phyloP scores from a whole-genome alignment of 2,329 filamentous ascomycete species.

The Colletotrichum sansevieriae region DNA sequence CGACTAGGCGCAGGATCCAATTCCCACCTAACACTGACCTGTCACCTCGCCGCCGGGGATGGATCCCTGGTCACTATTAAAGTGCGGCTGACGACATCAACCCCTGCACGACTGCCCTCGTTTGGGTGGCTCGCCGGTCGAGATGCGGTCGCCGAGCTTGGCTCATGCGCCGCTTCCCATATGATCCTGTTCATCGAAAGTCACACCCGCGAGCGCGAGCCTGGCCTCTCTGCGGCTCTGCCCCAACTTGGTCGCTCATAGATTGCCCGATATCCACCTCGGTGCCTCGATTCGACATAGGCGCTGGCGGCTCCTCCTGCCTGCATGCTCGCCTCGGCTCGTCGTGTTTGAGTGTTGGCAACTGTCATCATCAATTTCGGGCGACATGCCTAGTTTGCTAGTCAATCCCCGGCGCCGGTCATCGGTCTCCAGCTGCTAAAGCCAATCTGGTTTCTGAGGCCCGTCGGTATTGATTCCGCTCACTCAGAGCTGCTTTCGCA shows the following conservation, averaged over 20 bases:
- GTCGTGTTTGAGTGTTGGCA: slow-evolving; percentile 18
- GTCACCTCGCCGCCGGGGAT: slow-evolving; percentile 11
- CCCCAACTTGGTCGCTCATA: slow-evolving; percentile 32
- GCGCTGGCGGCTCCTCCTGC: slow-evolving; percentile 3
- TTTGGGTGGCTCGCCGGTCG: slow-evolving; percentile 2
- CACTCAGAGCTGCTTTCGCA: not conserved
- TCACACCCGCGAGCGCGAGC: not conserved
- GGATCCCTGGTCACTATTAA: slow-evolving; percentile 24
- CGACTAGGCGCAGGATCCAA: slow-evolving; percentile 5
- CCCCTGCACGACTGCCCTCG: slow-evolving; percentile 18
- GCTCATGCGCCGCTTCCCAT: slow-evolving; percentile 32
- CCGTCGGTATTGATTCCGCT: not conserved
- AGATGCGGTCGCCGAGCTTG: slow-evolving; percentile 20
- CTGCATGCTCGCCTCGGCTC: slow-evolving; percentile 13
- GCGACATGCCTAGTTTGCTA: slow-evolving; percentile 30
- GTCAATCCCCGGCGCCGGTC: slow-evolving; percentile 8
- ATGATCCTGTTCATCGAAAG: slow-evolving; percentile 40
- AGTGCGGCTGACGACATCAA: slow-evolving; percentile 35
- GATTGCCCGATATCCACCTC: slow-evolving; percentile 20
- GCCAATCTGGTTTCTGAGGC: not conserved
- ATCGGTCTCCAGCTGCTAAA: not conserved
- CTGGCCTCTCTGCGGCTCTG: slow-evolving; percentile 21
- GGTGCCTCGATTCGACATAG: not conserved
- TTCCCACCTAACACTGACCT: slow-evolving; percentile 8
- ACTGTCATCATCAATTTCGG: slow-evolving; percentile 31